Evolutionary conservation across 1,139 yeast species (phyloP).

Genomic region (Scheffersomyces cryptocercus): DNA sequence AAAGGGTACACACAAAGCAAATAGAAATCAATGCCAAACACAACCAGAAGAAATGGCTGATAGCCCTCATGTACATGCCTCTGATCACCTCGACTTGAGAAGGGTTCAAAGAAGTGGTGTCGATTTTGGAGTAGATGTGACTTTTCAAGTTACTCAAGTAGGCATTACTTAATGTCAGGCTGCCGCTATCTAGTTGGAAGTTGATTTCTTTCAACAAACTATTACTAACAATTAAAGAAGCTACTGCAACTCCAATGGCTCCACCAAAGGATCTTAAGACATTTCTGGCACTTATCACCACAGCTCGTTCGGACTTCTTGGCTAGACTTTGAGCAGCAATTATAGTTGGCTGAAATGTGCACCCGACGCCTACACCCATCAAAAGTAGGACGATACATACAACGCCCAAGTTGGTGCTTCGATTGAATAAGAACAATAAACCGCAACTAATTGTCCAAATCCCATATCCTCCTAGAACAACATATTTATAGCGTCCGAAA

Average conservation of each 20-base stretch:
- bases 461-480: constrained; percentile 13
- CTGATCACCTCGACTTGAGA: constrained; percentile 12
- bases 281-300: constrained; percentile 21
- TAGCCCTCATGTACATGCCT: constrained; percentile 19
- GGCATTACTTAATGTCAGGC: constrained; percentile 7
- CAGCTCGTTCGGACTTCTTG: constrained; percentile 20
- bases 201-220: constrained; percentile 14
- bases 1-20: constrained; percentile 14
- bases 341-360: constrained; percentile 24
- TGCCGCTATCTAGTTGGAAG: constrained; percentile 4
- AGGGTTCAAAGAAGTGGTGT: constrained; percentile 7
- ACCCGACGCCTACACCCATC: constrained; percentile 21
- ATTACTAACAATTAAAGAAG: constrained; percentile 19
- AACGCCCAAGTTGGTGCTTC: constrained; percentile 12
- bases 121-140: constrained; percentile 16
- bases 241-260: constrained; percentile 20
- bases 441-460: constrained; percentile 19
- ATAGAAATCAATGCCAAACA: constrained; percentile 17
- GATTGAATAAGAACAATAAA: constrained; percentile 13
- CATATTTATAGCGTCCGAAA: constrained; percentile 17
- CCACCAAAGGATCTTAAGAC: constrained; percentile 24
- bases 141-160: constrained; percentile 13
- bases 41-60: constrained; percentile 16
- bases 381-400: constrained; percentile 15
- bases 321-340: constrained; percentile 24